phyloP scores from a whole-genome alignment of 1,284 basidiomycete species.

The Naganishia albida region DNA sequence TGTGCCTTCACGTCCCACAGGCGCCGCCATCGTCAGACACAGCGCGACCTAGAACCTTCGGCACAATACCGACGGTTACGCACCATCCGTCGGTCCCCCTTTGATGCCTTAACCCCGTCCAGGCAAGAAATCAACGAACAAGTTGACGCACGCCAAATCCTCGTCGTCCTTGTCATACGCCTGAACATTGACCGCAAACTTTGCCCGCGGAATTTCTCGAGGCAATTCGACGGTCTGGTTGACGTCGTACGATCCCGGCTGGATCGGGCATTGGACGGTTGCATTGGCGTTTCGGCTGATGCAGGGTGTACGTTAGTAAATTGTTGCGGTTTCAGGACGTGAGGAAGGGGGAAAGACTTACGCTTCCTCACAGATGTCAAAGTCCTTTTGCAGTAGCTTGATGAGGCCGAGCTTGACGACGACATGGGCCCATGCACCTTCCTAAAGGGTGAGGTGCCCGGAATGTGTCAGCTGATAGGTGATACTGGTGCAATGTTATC shows the following conservation, averaged over 20 bases:
- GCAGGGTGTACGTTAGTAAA: too few species aligned
- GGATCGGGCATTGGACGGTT: constrained; percentile 74
- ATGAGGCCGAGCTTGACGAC: constrained; percentile 83
- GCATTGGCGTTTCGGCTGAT: constrained; percentile 64
- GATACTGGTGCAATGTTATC: not conserved
- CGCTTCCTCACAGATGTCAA: constrained; percentile 91
- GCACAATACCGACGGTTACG: not conserved
- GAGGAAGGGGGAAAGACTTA: constrained; percentile 57
- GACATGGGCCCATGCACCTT: constrained; percentile 87
- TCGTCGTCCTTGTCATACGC: constrained; percentile 78
- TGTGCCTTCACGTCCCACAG: not conserved
- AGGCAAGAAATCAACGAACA: constrained; percentile 64
- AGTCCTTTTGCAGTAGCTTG: constrained; percentile 75
- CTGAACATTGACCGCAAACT: constrained; percentile 72
- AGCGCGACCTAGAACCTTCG: not conserved
- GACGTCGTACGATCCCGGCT: constrained; percentile 68
- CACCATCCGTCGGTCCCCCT: not conserved
- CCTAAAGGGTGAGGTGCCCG: constrained; percentile 57
- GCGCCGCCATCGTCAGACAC: not conserved
- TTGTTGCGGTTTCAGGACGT: not conserved
- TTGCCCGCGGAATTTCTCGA: constrained; percentile 89
- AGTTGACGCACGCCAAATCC: constrained; percentile 75
- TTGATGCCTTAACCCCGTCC: constrained; percentile 5
- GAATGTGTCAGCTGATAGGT: not conserved
- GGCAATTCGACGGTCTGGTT: constrained; percentile 79